phyloP scores from a whole-genome alignment of 768 basidiomycete species.

The Trametes coccinea region DNA sequence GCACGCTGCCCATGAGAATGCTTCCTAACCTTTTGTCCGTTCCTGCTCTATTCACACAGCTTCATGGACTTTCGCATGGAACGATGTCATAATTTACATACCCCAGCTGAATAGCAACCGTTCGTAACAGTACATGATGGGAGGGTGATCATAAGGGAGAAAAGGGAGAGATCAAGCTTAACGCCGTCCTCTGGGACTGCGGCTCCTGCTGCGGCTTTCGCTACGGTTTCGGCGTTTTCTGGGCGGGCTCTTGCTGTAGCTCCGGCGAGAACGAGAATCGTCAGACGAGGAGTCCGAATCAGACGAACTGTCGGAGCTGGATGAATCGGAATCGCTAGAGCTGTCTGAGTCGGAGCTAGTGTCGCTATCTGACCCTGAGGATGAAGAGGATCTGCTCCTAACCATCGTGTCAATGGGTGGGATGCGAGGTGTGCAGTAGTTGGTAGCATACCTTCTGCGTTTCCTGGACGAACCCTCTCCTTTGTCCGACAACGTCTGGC shows the following conservation, averaged over 20 bases:
- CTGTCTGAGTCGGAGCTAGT: slow-evolving; percentile 26
- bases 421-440: too few relatives aligned
- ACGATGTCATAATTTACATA: slow-evolving; percentile 17
- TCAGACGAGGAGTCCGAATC: slow-evolving; percentile 40
- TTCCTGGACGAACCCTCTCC: slow-evolving; percentile 30
- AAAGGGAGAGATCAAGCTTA: not conserved
- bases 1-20: slow-evolving; percentile 12
- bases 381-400: slow-evolving; percentile 20
- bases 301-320: slow-evolving; percentile 34
- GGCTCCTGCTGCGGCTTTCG: slow-evolving; percentile 19
- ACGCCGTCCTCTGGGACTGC: slow-evolving; percentile 18
- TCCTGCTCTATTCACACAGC: not conserved
- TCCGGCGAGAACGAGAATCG: slow-evolving; percentile 40
- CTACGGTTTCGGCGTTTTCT: slow-evolving; percentile 26
- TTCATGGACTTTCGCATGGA: slow-evolving; percentile 1
- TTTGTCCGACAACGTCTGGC: slow-evolving; percentile 23
- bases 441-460: slow-evolving; percentile 33
- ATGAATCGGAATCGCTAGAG: slow-evolving; percentile 29
- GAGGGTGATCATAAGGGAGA: not conserved
- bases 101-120: not conserved
- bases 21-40: not conserved
- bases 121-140: not conserved
- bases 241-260: slow-evolving; percentile 10
- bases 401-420: not conserved
- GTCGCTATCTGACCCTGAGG: slow-evolving; percentile 15